phyloP scores from a whole-genome alignment of 148 eudicot genomes.

The Silene uniflora region DNA sequence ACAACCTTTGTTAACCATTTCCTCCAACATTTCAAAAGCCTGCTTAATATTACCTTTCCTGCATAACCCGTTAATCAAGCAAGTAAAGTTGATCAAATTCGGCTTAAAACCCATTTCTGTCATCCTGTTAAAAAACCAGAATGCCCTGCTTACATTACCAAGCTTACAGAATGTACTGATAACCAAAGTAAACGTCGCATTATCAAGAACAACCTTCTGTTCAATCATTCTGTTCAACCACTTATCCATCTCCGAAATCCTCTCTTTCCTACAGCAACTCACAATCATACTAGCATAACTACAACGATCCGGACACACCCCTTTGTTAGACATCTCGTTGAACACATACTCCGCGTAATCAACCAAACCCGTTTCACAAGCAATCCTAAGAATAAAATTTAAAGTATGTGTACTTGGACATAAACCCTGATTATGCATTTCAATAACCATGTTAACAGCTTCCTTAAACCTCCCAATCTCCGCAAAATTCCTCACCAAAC shows the following conservation, averaged over 20 bases:
- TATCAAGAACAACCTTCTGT: constrained; percentile 54
- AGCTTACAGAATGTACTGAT: constrained; percentile 49
- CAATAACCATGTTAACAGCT: constrained; percentile 76
- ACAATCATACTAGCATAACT: constrained; percentile 61
- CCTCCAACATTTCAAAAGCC: constrained; percentile 86
- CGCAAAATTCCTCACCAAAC: constrained; percentile 62
- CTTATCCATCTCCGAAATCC: constrained; percentile 53
- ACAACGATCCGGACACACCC: constrained; percentile 49
- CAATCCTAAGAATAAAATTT: constrained; percentile 43
- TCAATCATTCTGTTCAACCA: constrained; percentile 64
- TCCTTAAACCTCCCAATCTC: constrained; percentile 81
- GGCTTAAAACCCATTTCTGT: constrained; percentile 64
- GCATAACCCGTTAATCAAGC: constrained; percentile 73
- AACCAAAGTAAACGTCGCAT: constrained; percentile 70
- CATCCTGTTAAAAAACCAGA: constrained; percentile 61
- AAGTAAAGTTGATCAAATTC: constrained; percentile 74
- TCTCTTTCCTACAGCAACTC: constrained; percentile 54
- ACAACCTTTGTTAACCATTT: constrained; percentile 80
- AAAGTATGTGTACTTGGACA: constrained; percentile 37
- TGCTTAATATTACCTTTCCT: constrained; percentile 77
- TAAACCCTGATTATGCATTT: constrained; percentile 80
- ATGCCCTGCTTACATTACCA: constrained; percentile 52
- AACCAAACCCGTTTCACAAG: constrained; percentile 44
- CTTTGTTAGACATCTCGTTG: constrained; percentile 68
- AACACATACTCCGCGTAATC: constrained; percentile 71